Evolutionary conservation across 192 early-diverging fungal genomes (phyloP), one percentile per base, ranked within the genome.

Genomic region (Mortierella claussenii): DNA sequence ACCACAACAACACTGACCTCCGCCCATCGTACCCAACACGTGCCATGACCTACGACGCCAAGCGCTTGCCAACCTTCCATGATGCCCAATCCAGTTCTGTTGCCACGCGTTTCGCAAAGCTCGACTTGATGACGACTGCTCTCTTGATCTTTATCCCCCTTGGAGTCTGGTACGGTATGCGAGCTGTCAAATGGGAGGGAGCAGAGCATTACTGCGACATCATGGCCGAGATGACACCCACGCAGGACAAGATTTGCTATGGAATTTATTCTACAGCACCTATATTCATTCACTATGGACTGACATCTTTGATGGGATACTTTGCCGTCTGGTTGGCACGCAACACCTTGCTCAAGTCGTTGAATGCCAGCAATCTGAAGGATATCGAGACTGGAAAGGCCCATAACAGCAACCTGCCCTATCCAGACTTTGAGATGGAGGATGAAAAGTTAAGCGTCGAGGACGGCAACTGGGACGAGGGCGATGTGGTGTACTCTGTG

Each of bases 391-490:
- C 69, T 26, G 69, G 58, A 0, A 21, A 50, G 18, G 27, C 21
- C 21, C 12, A 42, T 2, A 45, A 37, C 12, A 44, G 11, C 8
- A 57, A 66, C 26, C 42, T 76, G 31, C 73, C 73, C 1, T 76
- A 67, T 34, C 73, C 73, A 0, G 52, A 66, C 2, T 48, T 76
- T 18, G 73, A 56, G 5, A 10, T 76, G 4, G 73, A 76, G 40
- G 73, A 76, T 32, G 64, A 76, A 27, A 42, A 66, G 3, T 49
- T 76, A 47, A 76, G 64, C 7, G 65, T 67, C 1, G 73, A 76
- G 40, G 73, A 76, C 20, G 73, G 73, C 13, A 76, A 76, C 59
- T 76, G 73, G 73, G 73, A 76, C 6, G 73, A 76, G 10, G 73
- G 73, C 23, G 73, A 76, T 62, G 73, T 76, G 3, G 73, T 67